Percentiles rank a stretch among this genome's conserved stretches.
Evolutionary conservation across 2,329 filamentous ascomycete species (phyloP).

Genomic region (Volutella citrinella): DNA sequence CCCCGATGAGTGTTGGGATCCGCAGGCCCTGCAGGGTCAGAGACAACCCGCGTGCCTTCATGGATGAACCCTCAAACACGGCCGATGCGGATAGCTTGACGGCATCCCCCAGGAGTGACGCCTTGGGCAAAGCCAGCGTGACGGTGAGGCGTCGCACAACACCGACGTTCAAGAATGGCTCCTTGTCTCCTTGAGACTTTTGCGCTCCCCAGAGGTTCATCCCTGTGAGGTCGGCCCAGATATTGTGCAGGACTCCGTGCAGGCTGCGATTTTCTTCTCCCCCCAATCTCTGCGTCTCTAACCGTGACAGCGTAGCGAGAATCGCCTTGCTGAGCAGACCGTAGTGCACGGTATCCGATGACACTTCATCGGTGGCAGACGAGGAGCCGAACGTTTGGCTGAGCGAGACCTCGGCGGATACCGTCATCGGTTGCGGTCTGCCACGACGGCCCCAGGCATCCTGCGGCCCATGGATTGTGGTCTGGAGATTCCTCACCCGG

Average conservation of each 20-base stretch:
- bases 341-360: slow-evolving; percentile 73
- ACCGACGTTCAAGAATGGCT: slow-evolving; percentile 28
- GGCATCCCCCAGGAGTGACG: slow-evolving; percentile 61
- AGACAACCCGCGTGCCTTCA: slow-evolving; percentile 25
- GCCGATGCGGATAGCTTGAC: slow-evolving; percentile 50
- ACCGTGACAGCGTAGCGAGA: slow-evolving; percentile 42
- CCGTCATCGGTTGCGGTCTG: slow-evolving; percentile 58
- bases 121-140: slow-evolving; percentile 62
- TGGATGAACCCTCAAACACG: slow-evolving; percentile 33
- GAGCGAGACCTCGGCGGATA: slow-evolving; percentile 61
- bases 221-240: slow-evolving; percentile 33
- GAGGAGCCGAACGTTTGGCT: slow-evolving; percentile 54
- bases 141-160: slow-evolving; percentile 48
- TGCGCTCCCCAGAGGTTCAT: slow-evolving; percentile 11
- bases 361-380: slow-evolving; percentile 57
- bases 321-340: slow-evolving; percentile 67
- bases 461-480: slow-evolving; percentile 52
- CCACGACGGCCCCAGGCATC: slow-evolving; percentile 66
- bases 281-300: slow-evolving; percentile 7
- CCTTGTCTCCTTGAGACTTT: slow-evolving; percentile 4
- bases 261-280: slow-evolving; percentile 15
- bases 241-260: slow-evolving; percentile 25
- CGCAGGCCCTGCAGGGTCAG: slow-evolving; percentile 56
- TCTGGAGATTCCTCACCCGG: slow-evolving; percentile 59
- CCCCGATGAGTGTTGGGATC: slow-evolving; percentile 67